Base-by-base conservation (phyloP, 2,329 filamentous ascomycete species). In the Colletotrichum sp. region DNA sequence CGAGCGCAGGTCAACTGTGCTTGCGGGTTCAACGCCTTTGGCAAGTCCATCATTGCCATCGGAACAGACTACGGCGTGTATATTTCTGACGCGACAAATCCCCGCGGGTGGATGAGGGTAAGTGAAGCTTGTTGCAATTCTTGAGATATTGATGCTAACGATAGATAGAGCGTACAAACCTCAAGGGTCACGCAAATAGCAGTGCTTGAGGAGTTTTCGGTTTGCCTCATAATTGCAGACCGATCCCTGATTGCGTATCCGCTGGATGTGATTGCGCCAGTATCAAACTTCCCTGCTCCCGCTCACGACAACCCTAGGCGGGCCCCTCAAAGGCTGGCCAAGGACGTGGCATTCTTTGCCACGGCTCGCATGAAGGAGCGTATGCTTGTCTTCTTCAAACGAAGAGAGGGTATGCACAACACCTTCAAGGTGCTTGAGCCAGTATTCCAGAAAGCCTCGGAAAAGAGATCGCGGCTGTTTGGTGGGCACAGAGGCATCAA, bases 401-500 rank as follows among this genome's bases (percentile, higher is more conserved):
- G 97, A 83, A 95, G 95, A 77, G 97, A 98, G 83, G 94, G 94
- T 32, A 89, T 98, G 76, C 95, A 96, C 80, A 98, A 95, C 28
- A 98, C 94, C 0, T 98, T 99, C 90, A 98, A 96, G 86, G 96
- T 99, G 15, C 91, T 99, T 10, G 97, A 99, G 83, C 97, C 97
- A 1, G 95, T 99, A 30, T 94, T 97, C 81, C 96, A 98, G 79
- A 98, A 98, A 82, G 94, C 96, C 1, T 93, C 94, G 0, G 95
- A 98, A 81, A 96, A 94, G 87, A 95, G 93, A 80, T 91, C 92
- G 6, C 92, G 95, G 10, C 83, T 93, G 16, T 93, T 93, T 77
- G 89, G 91, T 52, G 85, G 88, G 78, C 93, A 92, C 22, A 87
- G 87, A 75, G 85, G 87, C 15, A 90, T 91, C 12, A 89, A 90